A percentile compares a stretch with the other conserved stretches of the same genome.
Evolutionary conservation across 2,329 filamentous ascomycete genomes (phyloP).

Genomic region (Myriosclerotinia duriaeana): DNA sequence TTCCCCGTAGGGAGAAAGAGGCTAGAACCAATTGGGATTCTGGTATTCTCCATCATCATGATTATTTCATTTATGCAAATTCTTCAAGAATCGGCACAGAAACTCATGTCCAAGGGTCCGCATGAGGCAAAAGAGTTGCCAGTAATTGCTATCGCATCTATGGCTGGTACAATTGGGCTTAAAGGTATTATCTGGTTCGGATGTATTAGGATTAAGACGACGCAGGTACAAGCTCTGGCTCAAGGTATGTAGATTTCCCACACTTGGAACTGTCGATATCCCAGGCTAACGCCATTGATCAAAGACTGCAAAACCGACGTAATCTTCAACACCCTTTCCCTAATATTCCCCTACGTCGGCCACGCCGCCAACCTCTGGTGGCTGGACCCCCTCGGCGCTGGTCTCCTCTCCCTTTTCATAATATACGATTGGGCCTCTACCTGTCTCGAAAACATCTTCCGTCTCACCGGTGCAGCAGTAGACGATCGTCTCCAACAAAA

Average conservation of each 20-base stretch:
- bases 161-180: slow-evolving; percentile 54
- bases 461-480: slow-evolving; percentile 56
- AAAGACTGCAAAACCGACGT: slow-evolving; percentile 61
- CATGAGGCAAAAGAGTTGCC: slow-evolving; percentile 49
- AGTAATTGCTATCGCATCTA: slow-evolving; percentile 52
- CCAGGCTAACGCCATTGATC: not conserved
- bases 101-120: slow-evolving; percentile 48
- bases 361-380: slow-evolving; percentile 58
- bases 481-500: slow-evolving; percentile 51
- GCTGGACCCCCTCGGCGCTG: slow-evolving; percentile 60
- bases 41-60: slow-evolving; percentile 62
- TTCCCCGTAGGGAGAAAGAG: slow-evolving; percentile 57
- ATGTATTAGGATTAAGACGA: slow-evolving; percentile 57
- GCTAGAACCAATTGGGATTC: slow-evolving; percentile 58
- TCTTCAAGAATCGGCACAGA: slow-evolving; percentile 56
- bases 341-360: slow-evolving; percentile 60
- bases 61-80: slow-evolving; percentile 61
- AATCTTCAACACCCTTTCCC: slow-evolving; percentile 59
- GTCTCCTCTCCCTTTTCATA: slow-evolving; percentile 61
- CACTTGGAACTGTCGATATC: too few species aligned
- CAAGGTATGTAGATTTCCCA: slow-evolving; percentile 42
- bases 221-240: slow-evolving; percentile 59
- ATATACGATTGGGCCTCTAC: slow-evolving; percentile 66
- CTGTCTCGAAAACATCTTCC: slow-evolving; percentile 56
- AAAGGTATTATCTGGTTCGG: slow-evolving; percentile 60